Evolutionary conservation across 192 early-diverging fungal genomes (phyloP).

Genomic region (Allomyces javanicus): DNA sequence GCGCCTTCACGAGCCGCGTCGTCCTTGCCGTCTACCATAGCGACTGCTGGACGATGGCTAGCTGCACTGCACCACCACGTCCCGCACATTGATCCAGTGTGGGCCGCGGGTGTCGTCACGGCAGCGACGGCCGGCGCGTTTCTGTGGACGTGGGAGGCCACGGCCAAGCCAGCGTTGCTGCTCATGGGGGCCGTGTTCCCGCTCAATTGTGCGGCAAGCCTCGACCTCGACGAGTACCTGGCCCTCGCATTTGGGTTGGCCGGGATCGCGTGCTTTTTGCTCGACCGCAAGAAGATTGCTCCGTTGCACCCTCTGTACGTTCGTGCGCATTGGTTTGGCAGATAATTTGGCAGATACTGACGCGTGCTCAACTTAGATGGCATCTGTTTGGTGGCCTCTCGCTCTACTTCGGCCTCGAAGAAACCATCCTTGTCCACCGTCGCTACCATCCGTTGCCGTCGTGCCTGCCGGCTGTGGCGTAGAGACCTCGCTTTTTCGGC

Average conservation of each 20-base stretch:
- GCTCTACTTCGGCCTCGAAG: too few relatives aligned
- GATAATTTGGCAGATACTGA: too few relatives aligned
- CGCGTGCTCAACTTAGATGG: too few relatives aligned
- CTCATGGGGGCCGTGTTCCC: slow-evolving; percentile 17
- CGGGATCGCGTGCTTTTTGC: slow-evolving; percentile 3
- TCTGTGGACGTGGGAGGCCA: slow-evolving; percentile 13
- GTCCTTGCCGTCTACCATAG: too few relatives aligned
- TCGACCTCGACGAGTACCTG: not conserved
- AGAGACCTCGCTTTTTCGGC: too few relatives aligned
- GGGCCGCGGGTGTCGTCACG: slow-evolving; percentile 11
- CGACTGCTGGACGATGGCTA: not conserved
- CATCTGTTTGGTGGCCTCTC: too few relatives aligned
- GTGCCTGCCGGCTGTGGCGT: too few relatives aligned
- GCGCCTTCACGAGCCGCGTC: too few relatives aligned
- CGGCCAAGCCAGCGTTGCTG: slow-evolving; percentile 15
- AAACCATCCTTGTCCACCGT: too few relatives aligned
- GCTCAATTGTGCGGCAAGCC: not conserved
- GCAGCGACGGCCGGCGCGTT: slow-evolving; percentile 7
- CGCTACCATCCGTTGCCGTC: too few relatives aligned
- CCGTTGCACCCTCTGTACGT: too few relatives aligned
- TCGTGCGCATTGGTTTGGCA: too few relatives aligned
- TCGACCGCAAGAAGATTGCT: slow-evolving; percentile 1
- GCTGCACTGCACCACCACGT: slow-evolving; percentile 9
- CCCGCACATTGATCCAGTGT: slow-evolving; percentile 5
- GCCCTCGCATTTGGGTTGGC: not conserved